Base-by-base conservation (phyloP, 2,329 filamentous ascomycete genomes). In the Gnomoniopsis sp. region DNA sequence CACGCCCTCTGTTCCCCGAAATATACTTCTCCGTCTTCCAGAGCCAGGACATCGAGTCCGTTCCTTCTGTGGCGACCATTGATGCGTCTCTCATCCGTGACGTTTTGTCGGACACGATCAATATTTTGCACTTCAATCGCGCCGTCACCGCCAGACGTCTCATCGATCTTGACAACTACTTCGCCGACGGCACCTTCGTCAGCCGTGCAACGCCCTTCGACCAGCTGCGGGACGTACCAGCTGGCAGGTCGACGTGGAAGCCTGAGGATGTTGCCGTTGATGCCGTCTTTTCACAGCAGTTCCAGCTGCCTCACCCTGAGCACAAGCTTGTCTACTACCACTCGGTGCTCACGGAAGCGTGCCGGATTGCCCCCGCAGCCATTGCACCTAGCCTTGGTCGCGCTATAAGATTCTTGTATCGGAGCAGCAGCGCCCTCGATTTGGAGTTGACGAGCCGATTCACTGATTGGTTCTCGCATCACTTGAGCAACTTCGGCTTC, bases 261-360 rank as follows among this genome's bases (percentile, higher is more conserved):
- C 92, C 95, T 0, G 95, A 99, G 75, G 95, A 99, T 74, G 89
- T 98, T 59, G 90, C 90, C 3, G 91, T 99, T n/a, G 95, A 99
- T 72, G 92, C 93, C 6, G 91, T 98, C 58, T 99, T 99, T 73
- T 96, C 93, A 1, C 93, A 98, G 73, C 81, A 99, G 46, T 90
- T 96, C 70, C 89, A 91, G 72, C 82, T 99, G 41, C 95, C 95
- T 3, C 82, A 80, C 3, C 86, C 95, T 0, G 91, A 96, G 74
- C 92, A 96, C 75, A 97, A 97, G 74, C 81, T 96, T 1, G 91
- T 99, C 11, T 99, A 96, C 75, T 99, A 97, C 72, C 95, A 99
- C 74, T 89, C 93, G 0, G 87, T 98, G 2, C 85, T 99, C 52
- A 98, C 93, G 0, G 93, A 99, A 73, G 87, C 91, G 59, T 99